phyloP scores from a whole-genome alignment of 306 rosid genomes.

The Vigna mungo region DNA sequence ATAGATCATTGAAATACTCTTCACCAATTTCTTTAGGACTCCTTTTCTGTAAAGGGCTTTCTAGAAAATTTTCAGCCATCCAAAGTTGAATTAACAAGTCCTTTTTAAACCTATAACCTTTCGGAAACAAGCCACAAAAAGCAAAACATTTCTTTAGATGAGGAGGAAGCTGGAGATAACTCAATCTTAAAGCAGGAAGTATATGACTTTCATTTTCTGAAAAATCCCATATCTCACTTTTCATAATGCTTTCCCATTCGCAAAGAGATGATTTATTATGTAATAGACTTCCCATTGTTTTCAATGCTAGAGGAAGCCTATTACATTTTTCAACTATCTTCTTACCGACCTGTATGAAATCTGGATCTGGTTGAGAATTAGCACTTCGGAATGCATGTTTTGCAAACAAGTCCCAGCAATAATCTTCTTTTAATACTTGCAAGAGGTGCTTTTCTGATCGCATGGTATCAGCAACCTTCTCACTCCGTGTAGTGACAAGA shows the following conservation, averaged over 20 bases:
- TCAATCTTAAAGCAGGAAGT: neutral
- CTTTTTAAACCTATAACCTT: neutral
- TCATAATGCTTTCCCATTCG: neutral
- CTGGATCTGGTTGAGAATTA: neutral
- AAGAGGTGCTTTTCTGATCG: neutral
- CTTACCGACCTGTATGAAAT: neutral
- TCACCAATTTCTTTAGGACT: neutral
- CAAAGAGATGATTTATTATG: neutral
- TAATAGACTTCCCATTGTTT: conserved; percentile 2
- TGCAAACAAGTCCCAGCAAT: neutral
- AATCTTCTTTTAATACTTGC: no score
- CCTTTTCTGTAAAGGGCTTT: neutral
- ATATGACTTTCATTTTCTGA: neutral
- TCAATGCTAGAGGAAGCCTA: neutral
- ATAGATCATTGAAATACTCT: neutral
- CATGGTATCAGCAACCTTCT: neutral
- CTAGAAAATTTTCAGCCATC: neutral
- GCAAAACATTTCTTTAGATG: neutral
- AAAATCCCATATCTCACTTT: neutral
- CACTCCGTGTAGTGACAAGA: no score
- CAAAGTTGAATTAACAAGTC: neutral
- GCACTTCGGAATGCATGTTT: neutral
- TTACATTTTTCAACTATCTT: neutral
- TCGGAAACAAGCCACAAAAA: neutral
- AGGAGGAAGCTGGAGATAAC: conserved; percentile 1